phyloP scores from a whole-genome alignment of 2,329 filamentous ascomycete genomes.

The Lachnellula arida region DNA sequence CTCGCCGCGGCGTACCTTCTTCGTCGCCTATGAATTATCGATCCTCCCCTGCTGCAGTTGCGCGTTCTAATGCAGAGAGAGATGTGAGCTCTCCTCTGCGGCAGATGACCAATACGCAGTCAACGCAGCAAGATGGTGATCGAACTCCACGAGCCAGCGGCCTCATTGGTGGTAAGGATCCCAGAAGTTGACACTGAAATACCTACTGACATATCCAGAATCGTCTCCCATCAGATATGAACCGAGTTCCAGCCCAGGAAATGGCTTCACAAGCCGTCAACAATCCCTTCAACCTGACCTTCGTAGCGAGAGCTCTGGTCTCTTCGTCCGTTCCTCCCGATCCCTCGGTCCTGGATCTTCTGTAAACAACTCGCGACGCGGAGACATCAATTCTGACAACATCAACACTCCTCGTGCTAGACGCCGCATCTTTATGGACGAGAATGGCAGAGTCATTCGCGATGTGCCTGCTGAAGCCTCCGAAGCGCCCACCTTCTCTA shows the following conservation, averaged over 20 bases:
- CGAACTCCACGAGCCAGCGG: slow-evolving; percentile 65
- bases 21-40: slow-evolving; percentile 81
- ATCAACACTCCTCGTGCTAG: slow-evolving; percentile 48
- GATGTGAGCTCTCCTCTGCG: slow-evolving; percentile 55
- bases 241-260: slow-evolving; percentile 81
- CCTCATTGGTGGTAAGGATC: slow-evolving; percentile 55
- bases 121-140: slow-evolving; percentile 52
- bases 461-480: slow-evolving; percentile 49
- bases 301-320: slow-evolving; percentile 76
- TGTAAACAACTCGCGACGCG: slow-evolving; percentile 60
- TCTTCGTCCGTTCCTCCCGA: slow-evolving; percentile 70
- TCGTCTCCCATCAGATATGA: slow-evolving; percentile 92
- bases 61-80: slow-evolving; percentile 35
- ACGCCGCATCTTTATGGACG: slow-evolving; percentile 53
- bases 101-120: slow-evolving; percentile 55
- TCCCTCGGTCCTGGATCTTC: slow-evolving; percentile 47
- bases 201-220: slow-evolving; percentile 47
- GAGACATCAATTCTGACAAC: slow-evolving; percentile 82
- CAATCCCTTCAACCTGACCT: slow-evolving; percentile 62
- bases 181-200: slow-evolving; percentile 1
- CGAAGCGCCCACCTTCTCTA: slow-evolving; percentile 56
- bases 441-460: slow-evolving; percentile 52
- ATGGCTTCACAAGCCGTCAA: slow-evolving; percentile 35
- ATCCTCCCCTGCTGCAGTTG: slow-evolving; percentile 49
- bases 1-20: slow-evolving; percentile 52